Evolutionary conservation across 2,329 filamentous ascomycete genomes (phyloP), one percentile per base, ranked within the genome.

Genomic region (Bertia moriformis): DNA sequence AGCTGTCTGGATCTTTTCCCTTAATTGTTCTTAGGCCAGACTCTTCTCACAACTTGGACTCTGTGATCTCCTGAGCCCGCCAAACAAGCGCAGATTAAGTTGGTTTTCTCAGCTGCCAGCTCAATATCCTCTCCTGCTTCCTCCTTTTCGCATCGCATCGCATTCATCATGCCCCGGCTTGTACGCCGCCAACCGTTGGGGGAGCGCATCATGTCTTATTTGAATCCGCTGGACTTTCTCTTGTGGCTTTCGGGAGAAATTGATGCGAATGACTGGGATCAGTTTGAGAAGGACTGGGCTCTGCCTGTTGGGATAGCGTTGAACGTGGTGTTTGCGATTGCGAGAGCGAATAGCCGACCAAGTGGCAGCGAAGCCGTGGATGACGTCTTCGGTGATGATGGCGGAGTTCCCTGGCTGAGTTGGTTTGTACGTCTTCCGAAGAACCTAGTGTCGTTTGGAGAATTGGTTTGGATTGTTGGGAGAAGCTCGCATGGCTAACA

Each of bases 231-330:
- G 63, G 91, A 98, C 60, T 83, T 89, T 52, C 63, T 91, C 40
- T 74, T 98, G 14, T 94, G 86, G 83, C 60, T 93, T 2, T 93
- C 85, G 0, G 89, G 96, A 56, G 85, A 94, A 60, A 71, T 98
- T 43, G 88, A 95, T 55, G 86, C 86, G 19, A 79, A 82, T 52
- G 84, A 94, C 49, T 93, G 87, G 78, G 84, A 95, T 48, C 32
- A 35, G 15, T 85, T 89, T 15, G 80, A 83, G 47, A 63, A 77
- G 24, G 81, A 85, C 56, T 83, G 85, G 18, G 73, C 77, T 4
- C 78, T 84, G 39, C 7, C 32, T 35, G 63, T 93, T 14, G 89
- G 87, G 4, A 49, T 94, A 19, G 70, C 55, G 1, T 65, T 88
- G 49, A 96, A 96, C 58, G 61, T 93, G 30, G 48, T 80, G 20